phyloP scores from a whole-genome alignment of 345 rosid genomes.

The Heritiera fomes region DNA sequence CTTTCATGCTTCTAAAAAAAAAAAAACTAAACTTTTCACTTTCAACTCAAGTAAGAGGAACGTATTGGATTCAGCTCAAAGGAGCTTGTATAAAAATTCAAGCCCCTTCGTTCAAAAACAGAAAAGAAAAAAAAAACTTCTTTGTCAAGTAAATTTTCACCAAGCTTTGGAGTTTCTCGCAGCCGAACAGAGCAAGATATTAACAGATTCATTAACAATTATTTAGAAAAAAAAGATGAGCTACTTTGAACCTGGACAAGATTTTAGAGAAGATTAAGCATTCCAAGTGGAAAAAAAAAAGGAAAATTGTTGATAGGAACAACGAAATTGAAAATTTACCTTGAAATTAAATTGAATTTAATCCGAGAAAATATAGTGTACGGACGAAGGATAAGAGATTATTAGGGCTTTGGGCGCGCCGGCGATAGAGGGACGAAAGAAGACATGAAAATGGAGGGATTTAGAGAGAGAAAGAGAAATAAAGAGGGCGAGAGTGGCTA shows the following conservation, averaged over 20 bases:
- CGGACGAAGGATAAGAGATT: not conserved
- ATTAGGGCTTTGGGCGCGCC: slow-evolving; percentile 37
- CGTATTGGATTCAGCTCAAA: not conserved
- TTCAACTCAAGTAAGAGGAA: not conserved
- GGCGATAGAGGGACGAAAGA: slow-evolving; percentile 26
- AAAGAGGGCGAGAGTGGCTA: slow-evolving; percentile 22
- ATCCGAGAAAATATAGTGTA: not conserved
- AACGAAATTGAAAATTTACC: slow-evolving; percentile 8
- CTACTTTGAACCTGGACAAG: slow-evolving; percentile 5
- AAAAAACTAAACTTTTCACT: not conserved
- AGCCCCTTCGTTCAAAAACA: not conserved
- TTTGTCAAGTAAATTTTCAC: not conserved
- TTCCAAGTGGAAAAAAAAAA: not conserved
- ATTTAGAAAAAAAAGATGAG: not conserved
- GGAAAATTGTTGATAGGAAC: not conserved
- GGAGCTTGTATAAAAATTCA: not conserved
- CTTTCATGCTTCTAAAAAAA: not conserved
- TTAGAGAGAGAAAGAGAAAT: slow-evolving; percentile 18
- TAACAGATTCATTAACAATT: not conserved
- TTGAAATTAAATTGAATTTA: slow-evolving; percentile 8
- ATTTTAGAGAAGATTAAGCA: not conserved
- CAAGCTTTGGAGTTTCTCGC: slow-evolving; percentile 1
- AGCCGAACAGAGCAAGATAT: slow-evolving; percentile 8
- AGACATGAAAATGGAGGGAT: not conserved
- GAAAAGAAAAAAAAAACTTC: not conserved